Base-by-base conservation (phyloP, 441 rosid species). In the Hypseocharis bilobata region DNA sequence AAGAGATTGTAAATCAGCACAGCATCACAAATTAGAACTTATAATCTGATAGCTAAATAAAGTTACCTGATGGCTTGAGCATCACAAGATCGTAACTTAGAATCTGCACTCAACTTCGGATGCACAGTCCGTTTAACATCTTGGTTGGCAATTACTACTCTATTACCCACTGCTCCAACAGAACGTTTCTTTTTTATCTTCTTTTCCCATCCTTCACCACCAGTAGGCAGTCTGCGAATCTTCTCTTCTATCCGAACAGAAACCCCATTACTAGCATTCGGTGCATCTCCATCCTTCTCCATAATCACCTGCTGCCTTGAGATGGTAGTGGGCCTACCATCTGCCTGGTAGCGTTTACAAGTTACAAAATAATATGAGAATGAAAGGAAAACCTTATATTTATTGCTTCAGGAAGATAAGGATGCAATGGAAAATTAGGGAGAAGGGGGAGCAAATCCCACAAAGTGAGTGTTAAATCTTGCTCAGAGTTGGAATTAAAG, bases 171-270 rank as follows among this genome's bases (percentile, higher is more conserved):
- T 56, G 72, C 63, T 42, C 84, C 83, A 5, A 76, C 74, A 20
- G 91, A 79, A 55, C 86, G 86, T 72, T 72, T 86, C 75, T 77
- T 78, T 78, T 80, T 84, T 79, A 79, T 79, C 78, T 78, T 86
- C 67, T 74, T 81, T 29, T 84, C 88, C 91, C 91, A 86, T 34
- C 84, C 84, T 67, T 85, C 90, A 47, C 84, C 86, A 62, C 83
- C 84, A 66, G 81, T 75, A 66, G 88, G 77, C 72, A 84, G 58
- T 74, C 78, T 77, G 19, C 78, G 82, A 52, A 74, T 67, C 73
- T 84, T 86, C 70, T 84, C 91, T 72, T 82, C 85, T 7, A 66
- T 60, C 38, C 74, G 38, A 72, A 70, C 80, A 76, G 83, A 78
- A 70, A 63, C 73, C 28, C 74, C 84, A 68, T 72, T 59, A n/a